Conservation (phyloP, 2,329 filamentous ascomycete genomes). For the Blumeria graminis region DNA sequence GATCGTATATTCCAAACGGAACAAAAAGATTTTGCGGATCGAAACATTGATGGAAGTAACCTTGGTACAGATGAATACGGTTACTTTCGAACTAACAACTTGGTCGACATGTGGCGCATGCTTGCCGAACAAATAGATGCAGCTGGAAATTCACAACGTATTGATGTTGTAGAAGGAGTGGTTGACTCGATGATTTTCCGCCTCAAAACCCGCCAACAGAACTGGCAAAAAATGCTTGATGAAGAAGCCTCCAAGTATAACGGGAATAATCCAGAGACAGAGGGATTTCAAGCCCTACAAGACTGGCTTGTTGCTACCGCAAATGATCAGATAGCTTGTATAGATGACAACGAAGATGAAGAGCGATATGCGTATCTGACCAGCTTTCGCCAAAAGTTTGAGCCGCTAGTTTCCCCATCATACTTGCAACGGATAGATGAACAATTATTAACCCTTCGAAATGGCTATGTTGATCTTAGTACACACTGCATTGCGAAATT, state of each 20-base stretch:
- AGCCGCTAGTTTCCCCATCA: slow-evolving; percentile 52
- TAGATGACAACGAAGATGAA: slow-evolving; percentile 69
- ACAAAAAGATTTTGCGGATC: slow-evolving; percentile 53
- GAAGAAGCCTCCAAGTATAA: slow-evolving; percentile 61
- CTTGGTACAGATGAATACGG: slow-evolving; percentile 74
- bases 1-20: slow-evolving; percentile 73
- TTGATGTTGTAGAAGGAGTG: slow-evolving; percentile 82
- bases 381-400: slow-evolving; percentile 64
- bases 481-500: slow-evolving; percentile 84
- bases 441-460: slow-evolving; percentile 53
- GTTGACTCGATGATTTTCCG: slow-evolving; percentile 88
- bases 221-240: slow-evolving; percentile 73
- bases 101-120: slow-evolving; percentile 95
- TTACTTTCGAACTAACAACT: slow-evolving; percentile 74
- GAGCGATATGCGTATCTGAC: slow-evolving; percentile 60
- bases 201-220: slow-evolving; percentile 56
- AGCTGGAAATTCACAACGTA: slow-evolving; percentile 60
- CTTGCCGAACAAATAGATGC: slow-evolving; percentile 76
- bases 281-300: slow-evolving; percentile 56
- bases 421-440: slow-evolving; percentile 53
- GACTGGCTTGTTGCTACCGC: slow-evolving; percentile 95
- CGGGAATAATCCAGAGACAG: slow-evolving; percentile 26
- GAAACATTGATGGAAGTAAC: slow-evolving; percentile 47
- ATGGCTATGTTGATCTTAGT: slow-evolving; percentile 85
- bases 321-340: slow-evolving; percentile 96